Percentiles rank a stretch among this genome's conserved stretches.
These are phyloP conservation scores for Penicillium concentricum DNA, from an alignment of 2,329 filamentous ascomycete genomes.

Conservation along the genomic window DNA sequence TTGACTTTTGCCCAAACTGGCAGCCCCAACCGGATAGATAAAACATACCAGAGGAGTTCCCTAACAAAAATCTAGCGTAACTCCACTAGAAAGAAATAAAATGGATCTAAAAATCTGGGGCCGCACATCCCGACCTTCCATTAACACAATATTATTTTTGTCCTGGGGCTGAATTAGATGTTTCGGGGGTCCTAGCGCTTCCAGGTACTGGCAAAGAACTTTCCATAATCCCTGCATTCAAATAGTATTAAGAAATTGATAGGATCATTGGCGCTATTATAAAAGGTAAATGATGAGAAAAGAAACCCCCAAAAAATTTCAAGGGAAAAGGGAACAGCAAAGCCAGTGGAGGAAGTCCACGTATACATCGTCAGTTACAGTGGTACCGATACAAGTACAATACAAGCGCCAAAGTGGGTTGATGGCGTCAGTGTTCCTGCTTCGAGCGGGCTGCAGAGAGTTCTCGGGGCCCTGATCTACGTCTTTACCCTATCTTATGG, in stretches of 20 bases:
- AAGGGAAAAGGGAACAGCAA: background rate
- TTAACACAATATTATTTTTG: slow-evolving; percentile 8
- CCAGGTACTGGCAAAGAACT: slow-evolving; percentile 14
- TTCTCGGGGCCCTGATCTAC: slow-evolving; percentile 25
- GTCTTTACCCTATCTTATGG: background rate
- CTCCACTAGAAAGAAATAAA: slow-evolving; percentile 8
- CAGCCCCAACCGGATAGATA: slow-evolving; percentile 1
- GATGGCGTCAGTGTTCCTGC: slow-evolving; percentile 27
- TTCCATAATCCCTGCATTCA: slow-evolving; percentile 24
- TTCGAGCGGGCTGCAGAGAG: slow-evolving; percentile 25
- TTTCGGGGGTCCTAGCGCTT: slow-evolving; percentile 4
- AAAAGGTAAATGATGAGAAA: background rate
- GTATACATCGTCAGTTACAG: slow-evolving; percentile 9
- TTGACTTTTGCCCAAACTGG: background rate
- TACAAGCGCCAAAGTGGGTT: slow-evolving; percentile 13
- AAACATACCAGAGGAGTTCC: background rate
- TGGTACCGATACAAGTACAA: slow-evolving; percentile 6
- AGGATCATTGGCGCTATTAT: background rate
- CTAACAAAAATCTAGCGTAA: background rate
- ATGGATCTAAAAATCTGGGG: slow-evolving; percentile 30
- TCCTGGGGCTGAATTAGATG: slow-evolving; percentile 3
- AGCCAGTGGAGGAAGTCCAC: slow-evolving; percentile 8
- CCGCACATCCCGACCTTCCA: slow-evolving; percentile 20
- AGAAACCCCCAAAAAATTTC: background rate
- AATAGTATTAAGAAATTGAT: background rate